Evolutionary conservation across 163 green algal species (phyloP).

Genomic region (Chlorella variabilis): DNA sequence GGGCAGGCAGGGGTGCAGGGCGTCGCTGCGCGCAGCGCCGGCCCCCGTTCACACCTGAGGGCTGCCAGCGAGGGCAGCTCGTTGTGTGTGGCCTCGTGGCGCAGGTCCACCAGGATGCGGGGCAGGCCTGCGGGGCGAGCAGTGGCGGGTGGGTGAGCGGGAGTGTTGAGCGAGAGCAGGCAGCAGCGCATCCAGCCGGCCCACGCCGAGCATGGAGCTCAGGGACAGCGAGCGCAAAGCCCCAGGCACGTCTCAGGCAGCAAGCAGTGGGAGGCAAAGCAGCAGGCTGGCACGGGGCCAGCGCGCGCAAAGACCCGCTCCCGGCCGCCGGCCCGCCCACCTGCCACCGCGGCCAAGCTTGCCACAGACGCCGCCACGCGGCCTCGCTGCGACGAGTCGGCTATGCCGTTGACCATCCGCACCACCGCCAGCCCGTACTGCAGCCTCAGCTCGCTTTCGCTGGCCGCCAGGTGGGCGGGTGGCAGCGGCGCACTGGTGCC

Average conservation of each 20-base stretch:
- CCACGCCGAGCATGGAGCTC: no score
- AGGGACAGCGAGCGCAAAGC: no score
- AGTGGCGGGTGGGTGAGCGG: not conserved
- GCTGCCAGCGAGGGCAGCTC: slow-evolving; percentile 78
- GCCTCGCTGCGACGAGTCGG: slow-evolving; percentile 71
- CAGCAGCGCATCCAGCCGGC: no score
- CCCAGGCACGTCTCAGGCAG: no score
- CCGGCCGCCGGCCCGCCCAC: no score
- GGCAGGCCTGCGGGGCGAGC: slow-evolving; percentile 67
- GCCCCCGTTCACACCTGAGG: slow-evolving; percentile 57
- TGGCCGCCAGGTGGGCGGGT: not conserved
- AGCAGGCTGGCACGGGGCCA: no score
- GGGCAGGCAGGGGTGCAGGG: no score
- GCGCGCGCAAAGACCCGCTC: no score
- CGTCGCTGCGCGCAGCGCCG: no score
- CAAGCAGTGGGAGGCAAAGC: no score
- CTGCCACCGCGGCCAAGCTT: slow-evolving; percentile 50
- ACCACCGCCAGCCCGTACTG: slow-evolving; percentile 71
- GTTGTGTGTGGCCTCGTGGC: slow-evolving; percentile 88
- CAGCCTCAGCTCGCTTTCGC: slow-evolving; percentile 57
- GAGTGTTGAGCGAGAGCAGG: no score
- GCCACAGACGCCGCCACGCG: slow-evolving; percentile 59
- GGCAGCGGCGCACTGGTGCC: not conserved
- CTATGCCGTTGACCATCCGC: slow-evolving; percentile 73
- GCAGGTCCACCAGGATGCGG: slow-evolving; percentile 79